These are phyloP conservation scores for Lentinula sp. DNA, from an alignment of 768 basidiomycete species.

Conservation along the genomic window DNA sequence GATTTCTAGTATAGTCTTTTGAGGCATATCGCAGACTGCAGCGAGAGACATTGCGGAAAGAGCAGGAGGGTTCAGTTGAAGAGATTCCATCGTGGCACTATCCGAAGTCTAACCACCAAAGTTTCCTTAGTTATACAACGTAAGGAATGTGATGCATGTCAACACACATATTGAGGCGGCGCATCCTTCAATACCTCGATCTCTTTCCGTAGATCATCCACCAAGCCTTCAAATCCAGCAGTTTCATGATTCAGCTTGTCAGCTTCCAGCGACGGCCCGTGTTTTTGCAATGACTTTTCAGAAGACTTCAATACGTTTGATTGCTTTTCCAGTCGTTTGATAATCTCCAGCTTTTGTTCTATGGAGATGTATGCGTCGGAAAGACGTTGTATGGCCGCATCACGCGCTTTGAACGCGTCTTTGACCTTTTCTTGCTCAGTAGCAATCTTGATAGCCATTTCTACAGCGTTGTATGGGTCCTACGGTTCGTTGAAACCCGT, in stretches of 20 bases:
- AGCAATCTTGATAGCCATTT: constrained; percentile 50
- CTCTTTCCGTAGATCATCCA: constrained; percentile 31
- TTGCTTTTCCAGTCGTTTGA: constrained; percentile 17
- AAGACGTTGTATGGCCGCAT: constrained; percentile 52
- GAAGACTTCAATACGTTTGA: not conserved
- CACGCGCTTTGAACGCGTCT: constrained; percentile 60
- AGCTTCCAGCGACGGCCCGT: constrained; percentile 13
- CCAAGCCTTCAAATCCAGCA: constrained; percentile 26
- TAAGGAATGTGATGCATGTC: not conserved
- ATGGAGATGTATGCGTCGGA: constrained; percentile 54
- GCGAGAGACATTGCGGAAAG: not conserved
- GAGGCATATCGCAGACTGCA: not conserved
- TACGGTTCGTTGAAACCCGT: constrained; percentile 11
- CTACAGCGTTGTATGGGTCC: constrained; percentile 42
- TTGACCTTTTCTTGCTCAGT: constrained; percentile 43
- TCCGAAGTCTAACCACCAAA: not conserved
- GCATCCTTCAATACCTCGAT: constrained; percentile 22
- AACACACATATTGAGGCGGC: not conserved
- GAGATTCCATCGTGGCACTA: not conserved
- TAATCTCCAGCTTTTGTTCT: constrained; percentile 51
- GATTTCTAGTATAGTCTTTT: not conserved
- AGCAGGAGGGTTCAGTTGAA: not conserved
- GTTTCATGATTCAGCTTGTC: constrained; percentile 30
- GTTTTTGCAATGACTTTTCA: constrained; percentile 6
- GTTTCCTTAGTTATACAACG: not conserved